Evolutionary conservation across 2,329 filamentous ascomycete species (phyloP).

Genomic region (Penicillium sp.): DNA sequence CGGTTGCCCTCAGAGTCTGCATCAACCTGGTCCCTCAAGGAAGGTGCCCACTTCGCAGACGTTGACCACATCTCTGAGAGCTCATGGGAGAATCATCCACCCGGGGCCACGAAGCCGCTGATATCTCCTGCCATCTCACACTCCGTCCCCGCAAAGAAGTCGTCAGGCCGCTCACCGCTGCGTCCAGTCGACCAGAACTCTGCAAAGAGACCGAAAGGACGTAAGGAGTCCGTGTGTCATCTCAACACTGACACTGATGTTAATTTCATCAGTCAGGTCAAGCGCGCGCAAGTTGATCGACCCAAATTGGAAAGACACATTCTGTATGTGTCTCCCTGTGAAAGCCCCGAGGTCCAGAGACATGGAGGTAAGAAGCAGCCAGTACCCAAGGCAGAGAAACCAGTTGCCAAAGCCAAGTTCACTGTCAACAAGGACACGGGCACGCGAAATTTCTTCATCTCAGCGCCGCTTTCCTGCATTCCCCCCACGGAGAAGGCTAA

Average conservation of each 20-base stretch:
- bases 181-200: neutral
- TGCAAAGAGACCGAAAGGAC: neutral
- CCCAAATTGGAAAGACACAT: neutral
- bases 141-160: neutral
- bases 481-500: neutral
- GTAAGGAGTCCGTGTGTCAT: neutral
- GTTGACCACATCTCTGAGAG: slow-evolving; percentile 4
- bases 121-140: neutral
- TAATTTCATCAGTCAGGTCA: slow-evolving; percentile 2
- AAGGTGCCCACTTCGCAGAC: neutral
- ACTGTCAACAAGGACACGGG: neutral
- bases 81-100: neutral
- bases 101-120: neutral
- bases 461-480: too few species aligned
- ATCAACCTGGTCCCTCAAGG: neutral
- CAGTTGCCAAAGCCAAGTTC: neutral
- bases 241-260: neutral
- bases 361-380: neutral
- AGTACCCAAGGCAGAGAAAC: neutral
- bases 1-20: neutral
- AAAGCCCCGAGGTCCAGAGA: neutral
- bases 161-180: neutral
- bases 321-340: neutral
- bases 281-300: neutral
- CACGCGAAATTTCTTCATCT: neutral